Base-by-base conservation (phyloP, 495 filamentous ascomycete species). In the Cetradonia linearis region DNA sequence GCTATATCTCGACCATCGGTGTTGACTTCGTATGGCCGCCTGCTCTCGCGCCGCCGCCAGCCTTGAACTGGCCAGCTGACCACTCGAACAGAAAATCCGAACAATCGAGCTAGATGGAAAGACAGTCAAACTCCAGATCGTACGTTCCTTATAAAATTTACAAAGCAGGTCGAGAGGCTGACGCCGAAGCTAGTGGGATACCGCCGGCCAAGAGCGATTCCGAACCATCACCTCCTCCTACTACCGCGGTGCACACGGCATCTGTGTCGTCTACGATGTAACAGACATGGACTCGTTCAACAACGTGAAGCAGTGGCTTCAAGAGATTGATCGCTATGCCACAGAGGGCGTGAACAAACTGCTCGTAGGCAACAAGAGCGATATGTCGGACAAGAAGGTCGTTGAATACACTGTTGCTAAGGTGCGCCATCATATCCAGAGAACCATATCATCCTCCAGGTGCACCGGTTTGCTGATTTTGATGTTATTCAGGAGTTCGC, bases 221-320 rank as follows among this genome's bases (percentile, higher is more conserved):
- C 86, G 94, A 71, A 98, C 93, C 64, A 98, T 98, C 78, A 97
- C 94, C 57, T 96, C 92, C 25, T 97, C 94, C 58, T 98, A 98
- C 84, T 98, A 98, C 80, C 88, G 93, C 71, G 93, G 86, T 65
- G 93, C 93, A 66, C 94, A 98, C 73, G 93, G 93, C 67, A 98
- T 98, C 77, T 98, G 93, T 76, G 93, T 98, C 57, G 93, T 98
- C 70, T 98, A 96, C 80, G 93, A 98, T 83, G 94, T 98, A 70
- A 98, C 93, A 47, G 94, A 98, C 72, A 97, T 96, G 94, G 94
- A 97, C 76, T 94, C 88, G 47, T 98, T 97, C 89, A 97, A 97
- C 83, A 97, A 97, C 77, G 94, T 98, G 67, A 96, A 97, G 87
- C 94, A 97, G 80, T 98, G 93, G 93, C 86, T 98, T 61, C 94